These are phyloP conservation scores for Exophiala alcalophila DNA, from an alignment of 2,329 filamentous ascomycete genomes.

Conservation along the genomic window DNA sequence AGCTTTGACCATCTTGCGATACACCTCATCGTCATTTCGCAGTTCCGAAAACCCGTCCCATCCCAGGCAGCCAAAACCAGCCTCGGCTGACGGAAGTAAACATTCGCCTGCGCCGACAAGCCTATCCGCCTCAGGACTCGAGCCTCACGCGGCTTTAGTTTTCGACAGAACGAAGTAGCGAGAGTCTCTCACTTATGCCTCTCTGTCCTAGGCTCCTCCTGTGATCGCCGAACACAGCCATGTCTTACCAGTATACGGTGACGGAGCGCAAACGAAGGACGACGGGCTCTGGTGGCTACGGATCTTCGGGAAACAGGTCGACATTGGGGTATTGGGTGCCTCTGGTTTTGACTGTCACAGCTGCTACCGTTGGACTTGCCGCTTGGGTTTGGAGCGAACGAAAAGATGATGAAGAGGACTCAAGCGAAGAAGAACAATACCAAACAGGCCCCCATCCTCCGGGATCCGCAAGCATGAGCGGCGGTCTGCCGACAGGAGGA, in stretches of 20 bases:
- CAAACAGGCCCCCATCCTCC: constrained; percentile 51
- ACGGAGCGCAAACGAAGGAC: constrained; percentile 28
- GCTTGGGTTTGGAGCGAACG: constrained; percentile 95
- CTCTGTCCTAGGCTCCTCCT: background rate
- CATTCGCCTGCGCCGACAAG: too few relatives aligned
- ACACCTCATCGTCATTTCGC: too few relatives aligned
- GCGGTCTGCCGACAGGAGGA: constrained; percentile 34
- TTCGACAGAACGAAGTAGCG: too few relatives aligned
- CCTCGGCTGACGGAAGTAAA: too few relatives aligned
- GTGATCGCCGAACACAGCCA: constrained; percentile 5
- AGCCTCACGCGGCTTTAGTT: too few relatives aligned
- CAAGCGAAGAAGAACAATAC: constrained; percentile 54
- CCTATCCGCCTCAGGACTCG: too few relatives aligned
- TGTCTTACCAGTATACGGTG: constrained; percentile 29
- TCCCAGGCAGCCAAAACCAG: too few relatives aligned
- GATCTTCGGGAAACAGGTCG: constrained; percentile 41
- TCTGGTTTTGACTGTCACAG: constrained; percentile 77
- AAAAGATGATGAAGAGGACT: constrained; percentile 63
- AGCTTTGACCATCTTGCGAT: background rate
- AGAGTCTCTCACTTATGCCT: background rate
- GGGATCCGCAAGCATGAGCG: constrained; percentile 37
- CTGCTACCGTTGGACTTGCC: constrained; percentile 79
- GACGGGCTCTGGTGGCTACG: constrained; percentile 36
- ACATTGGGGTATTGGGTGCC: constrained; percentile 76
- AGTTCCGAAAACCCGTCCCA: too few relatives aligned